phyloP scores from a whole-genome alignment of 2,329 filamentous ascomycete species.

The Chaetoscypha palmicola region DNA sequence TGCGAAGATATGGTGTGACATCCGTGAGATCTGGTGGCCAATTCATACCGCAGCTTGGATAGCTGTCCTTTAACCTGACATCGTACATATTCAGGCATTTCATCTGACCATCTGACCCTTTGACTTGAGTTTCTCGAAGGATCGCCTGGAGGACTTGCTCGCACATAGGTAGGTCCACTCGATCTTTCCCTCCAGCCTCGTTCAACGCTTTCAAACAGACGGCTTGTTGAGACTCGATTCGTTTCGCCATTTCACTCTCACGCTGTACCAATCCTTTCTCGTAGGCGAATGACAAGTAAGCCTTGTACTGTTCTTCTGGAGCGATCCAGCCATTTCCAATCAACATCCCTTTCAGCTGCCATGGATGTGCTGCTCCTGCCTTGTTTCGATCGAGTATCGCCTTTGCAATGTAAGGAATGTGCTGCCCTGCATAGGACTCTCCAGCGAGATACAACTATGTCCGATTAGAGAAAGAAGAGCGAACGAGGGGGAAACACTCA shows the following conservation, averaged over 20 bases:
- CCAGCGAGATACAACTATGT: slow-evolving; percentile 82
- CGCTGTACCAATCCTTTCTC: slow-evolving; percentile 65
- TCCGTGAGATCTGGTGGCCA: slow-evolving; percentile 83
- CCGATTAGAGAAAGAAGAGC: slow-evolving; percentile 19
- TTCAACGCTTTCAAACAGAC: slow-evolving; percentile 59
- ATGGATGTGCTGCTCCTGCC: slow-evolving; percentile 44
- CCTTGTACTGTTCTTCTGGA: slow-evolving; percentile 78
- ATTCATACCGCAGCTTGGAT: slow-evolving; percentile 88
- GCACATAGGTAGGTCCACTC: slow-evolving; percentile 64
- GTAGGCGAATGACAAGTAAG: slow-evolving; percentile 78
- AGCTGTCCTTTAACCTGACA: slow-evolving; percentile 72
- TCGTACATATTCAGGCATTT: slow-evolving; percentile 96
- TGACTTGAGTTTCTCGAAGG: slow-evolving; percentile 56
- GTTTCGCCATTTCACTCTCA: slow-evolving; percentile 54
- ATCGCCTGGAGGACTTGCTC: slow-evolving; percentile 71
- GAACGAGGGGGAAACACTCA: slow-evolving; percentile 42
- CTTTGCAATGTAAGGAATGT: slow-evolving; percentile 95
- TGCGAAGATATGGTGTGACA: slow-evolving; percentile 79
- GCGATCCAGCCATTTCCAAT: slow-evolving; percentile 99
- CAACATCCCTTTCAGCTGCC: slow-evolving; percentile 77
- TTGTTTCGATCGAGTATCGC: slow-evolving; percentile 86
- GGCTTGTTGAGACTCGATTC: slow-evolving; percentile 61
- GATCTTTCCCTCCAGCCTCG: slow-evolving; percentile 48
- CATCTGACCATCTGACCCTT: slow-evolving; percentile 41
- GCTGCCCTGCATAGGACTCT: slow-evolving; percentile 93